phyloP scores from a whole-genome alignment of 257 asterid species.

The Ballota nigra region DNA sequence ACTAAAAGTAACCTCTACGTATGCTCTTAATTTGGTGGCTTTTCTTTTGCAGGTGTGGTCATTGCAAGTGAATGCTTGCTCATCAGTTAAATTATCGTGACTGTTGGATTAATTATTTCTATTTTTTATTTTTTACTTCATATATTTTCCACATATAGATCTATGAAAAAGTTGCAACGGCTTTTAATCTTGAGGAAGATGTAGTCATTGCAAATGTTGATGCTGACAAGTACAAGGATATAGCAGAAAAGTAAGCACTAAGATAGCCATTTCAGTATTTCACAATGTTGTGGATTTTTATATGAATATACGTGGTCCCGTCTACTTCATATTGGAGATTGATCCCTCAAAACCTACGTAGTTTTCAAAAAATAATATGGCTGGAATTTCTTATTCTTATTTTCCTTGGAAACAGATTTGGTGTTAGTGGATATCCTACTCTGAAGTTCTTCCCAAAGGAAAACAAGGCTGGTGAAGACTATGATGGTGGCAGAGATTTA shows the following conservation, averaged over 20 bases:
- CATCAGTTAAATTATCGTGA: constrained; percentile 4
- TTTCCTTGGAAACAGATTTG: constrained; percentile 34
- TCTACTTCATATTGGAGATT: neutral
- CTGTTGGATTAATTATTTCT: constrained; percentile 14
- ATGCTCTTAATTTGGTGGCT: constrained; percentile 14
- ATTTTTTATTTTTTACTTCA: constrained; percentile 14
- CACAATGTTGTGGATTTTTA: neutral
- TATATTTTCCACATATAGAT: constrained; percentile 40
- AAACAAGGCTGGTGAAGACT: constrained; percentile 93
- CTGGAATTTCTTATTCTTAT: constrained; percentile 13
- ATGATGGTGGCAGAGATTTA: constrained; percentile 61
- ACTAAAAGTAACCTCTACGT: constrained; percentile 3
- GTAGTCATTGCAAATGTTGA: constrained; percentile 91
- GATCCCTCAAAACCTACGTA: neutral
- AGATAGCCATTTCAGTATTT: neutral
- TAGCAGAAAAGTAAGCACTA: constrained; percentile 73
- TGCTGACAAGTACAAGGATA: constrained; percentile 79
- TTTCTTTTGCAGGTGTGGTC: constrained; percentile 83
- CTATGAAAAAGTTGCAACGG: constrained; percentile 85
- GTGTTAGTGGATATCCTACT: constrained; percentile 42
- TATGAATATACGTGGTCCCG: neutral
- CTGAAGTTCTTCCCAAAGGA: constrained; percentile 89
- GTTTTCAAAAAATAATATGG: neutral
- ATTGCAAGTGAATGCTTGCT: constrained; percentile 58
- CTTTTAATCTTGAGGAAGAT: constrained; percentile 66